These are phyloP conservation scores for Quercus rubra DNA, from an alignment of 306 rosid species.

Conservation along the genomic window DNA sequence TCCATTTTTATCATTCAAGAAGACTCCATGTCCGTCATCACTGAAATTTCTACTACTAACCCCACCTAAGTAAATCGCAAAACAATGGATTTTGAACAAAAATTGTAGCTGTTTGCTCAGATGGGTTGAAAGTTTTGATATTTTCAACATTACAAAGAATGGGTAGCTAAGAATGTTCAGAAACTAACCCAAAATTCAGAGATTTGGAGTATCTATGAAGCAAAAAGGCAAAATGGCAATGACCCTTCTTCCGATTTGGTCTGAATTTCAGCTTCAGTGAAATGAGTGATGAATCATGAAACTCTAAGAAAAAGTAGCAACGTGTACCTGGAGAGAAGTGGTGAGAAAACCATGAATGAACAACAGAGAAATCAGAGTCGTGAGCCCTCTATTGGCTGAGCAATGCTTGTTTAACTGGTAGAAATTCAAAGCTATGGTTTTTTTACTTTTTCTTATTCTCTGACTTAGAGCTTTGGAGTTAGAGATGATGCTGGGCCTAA, in stretches of 20 bases:
- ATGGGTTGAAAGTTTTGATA: conserved; percentile 25
- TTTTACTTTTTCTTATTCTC: too few relatives aligned
- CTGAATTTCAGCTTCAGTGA: background rate
- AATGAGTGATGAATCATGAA: background rate
- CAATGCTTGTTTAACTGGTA: too few relatives aligned
- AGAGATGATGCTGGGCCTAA: too few relatives aligned
- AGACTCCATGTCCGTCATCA: background rate
- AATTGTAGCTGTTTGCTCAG: conserved; percentile 22
- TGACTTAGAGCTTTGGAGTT: too few relatives aligned
- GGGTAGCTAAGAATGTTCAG: background rate
- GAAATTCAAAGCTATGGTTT: too few relatives aligned
- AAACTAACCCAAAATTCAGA: background rate
- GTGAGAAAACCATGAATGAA: background rate
- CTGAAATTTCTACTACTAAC: conserved; percentile 17
- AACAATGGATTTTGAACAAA: conserved; percentile 38
- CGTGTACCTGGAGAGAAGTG: background rate
- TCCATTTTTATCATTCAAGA: conserved; percentile 13
- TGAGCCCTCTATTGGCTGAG: too few relatives aligned
- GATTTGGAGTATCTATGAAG: background rate
- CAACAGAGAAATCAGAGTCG: too few relatives aligned
- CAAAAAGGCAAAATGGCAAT: background rate
- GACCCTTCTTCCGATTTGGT: background rate
- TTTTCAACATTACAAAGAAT: conserved; percentile 39
- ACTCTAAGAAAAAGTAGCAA: background rate
- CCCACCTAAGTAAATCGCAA: conserved; percentile 39